phyloP scores from a whole-genome alignment of 139 green algal genomes.

The Tetratostichococcus sp. region DNA sequence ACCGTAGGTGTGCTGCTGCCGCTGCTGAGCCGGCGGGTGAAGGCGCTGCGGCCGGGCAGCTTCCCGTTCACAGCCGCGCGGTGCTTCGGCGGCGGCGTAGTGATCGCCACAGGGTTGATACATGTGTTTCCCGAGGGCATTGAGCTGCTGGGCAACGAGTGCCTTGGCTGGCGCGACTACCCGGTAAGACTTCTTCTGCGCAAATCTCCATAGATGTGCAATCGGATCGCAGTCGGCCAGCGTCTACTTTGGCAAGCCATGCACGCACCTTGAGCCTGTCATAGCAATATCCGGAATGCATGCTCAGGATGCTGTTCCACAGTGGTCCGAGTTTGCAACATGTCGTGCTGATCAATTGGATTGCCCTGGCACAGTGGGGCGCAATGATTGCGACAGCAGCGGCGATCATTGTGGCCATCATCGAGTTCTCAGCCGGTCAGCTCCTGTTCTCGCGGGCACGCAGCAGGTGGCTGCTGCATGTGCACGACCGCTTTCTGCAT shows the following conservation, averaged over 20 bases:
- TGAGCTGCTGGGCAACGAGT: not conserved
- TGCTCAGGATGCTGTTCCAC: too few species aligned
- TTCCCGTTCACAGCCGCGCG: not conserved
- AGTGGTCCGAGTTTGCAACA: too few species aligned
- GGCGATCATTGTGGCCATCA: not conserved
- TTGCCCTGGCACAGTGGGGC: not conserved
- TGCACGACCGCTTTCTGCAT: not conserved
- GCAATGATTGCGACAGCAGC: not conserved
- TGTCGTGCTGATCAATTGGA: too few species aligned
- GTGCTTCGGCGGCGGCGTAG: slow-evolving; percentile 2
- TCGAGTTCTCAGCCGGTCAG: not conserved
- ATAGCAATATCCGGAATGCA: too few species aligned
- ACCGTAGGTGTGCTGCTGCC: not conserved
- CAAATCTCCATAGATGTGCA: too few species aligned
- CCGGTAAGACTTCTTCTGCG: not conserved
- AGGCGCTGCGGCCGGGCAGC: not conserved
- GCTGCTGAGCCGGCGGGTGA: not conserved
- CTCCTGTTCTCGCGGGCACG: not conserved
- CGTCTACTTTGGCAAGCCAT: too few species aligned
- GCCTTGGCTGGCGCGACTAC: slow-evolving; percentile 1
- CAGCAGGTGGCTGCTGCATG: not conserved
- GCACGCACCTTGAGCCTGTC: too few species aligned
- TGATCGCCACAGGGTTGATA: slow-evolving; percentile 3
- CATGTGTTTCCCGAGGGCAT: not conserved
- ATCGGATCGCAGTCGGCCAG: too few species aligned